Percentiles rank a stretch among this genome's conserved stretches.
Evolutionary conservation across 345 rosid genomes (phyloP).

Genomic region (Boechera stricta): DNA sequence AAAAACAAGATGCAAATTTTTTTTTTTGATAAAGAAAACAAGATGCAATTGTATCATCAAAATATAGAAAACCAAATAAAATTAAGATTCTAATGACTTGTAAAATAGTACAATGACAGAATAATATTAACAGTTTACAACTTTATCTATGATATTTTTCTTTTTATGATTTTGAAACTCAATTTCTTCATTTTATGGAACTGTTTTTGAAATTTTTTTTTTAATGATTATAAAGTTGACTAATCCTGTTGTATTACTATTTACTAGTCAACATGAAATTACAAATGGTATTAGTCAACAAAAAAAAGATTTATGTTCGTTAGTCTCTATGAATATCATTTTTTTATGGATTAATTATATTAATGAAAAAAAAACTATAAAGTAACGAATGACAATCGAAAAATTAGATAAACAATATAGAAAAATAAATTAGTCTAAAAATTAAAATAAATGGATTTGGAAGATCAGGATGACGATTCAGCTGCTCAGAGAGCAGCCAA

Average conservation of each 20-base stretch:
- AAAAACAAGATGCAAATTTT: not conserved
- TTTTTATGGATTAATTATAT: not conserved
- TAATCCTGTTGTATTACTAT: not conserved
- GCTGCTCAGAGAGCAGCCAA: too few relatives aligned
- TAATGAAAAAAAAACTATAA: too few relatives aligned
- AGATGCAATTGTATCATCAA: too few relatives aligned
- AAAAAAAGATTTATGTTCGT: not conserved
- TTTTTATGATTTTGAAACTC: constrained; percentile 1
- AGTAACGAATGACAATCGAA: too few relatives aligned
- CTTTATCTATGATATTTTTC: not conserved
- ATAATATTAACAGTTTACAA: not conserved
- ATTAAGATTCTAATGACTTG: not conserved
- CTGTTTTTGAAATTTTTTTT: not conserved
- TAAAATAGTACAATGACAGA: not conserved
- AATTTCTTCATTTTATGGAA: not conserved
- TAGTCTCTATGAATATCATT: not conserved
- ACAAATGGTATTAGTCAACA: not conserved
- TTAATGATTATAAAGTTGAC: not conserved
- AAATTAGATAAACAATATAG: too few relatives aligned
- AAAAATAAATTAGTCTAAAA: too few relatives aligned
- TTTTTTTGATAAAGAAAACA: too few relatives aligned
- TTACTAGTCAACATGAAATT: not conserved
- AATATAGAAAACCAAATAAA: not conserved
- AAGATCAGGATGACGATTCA: too few relatives aligned
- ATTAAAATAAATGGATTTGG: too few relatives aligned